Base-by-base conservation (phyloP, 2,329 filamentous ascomycete species). In the Trichoderma sp. region DNA sequence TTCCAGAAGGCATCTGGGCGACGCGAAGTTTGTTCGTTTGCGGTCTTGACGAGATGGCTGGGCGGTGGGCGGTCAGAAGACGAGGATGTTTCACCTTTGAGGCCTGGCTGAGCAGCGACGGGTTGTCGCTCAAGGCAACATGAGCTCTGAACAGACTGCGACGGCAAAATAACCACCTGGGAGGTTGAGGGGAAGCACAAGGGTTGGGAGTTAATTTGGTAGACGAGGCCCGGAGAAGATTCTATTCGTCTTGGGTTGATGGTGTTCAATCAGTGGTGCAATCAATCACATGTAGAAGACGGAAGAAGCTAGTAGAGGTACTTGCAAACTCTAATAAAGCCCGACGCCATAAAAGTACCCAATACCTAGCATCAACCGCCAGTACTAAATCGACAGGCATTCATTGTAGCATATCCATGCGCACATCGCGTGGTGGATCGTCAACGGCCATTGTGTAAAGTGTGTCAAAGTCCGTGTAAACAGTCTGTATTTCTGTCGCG, bases 1-100 rank as follows among this genome's bases (percentile, higher is more conserved):
- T 68, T 62, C 57, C 59, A 68, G 59, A 61, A 57, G 40, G 65
- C 57, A 49, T 33, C 62, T 68, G 24, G 65, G 57, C 43, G 47
- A 55, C 65, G 53, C 14, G 24, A 43, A 7, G 52, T 43, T 56
- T 56, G 53, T 19, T 57, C 43, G 35, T 65, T 57, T 57, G 35
- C 62, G 49, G 61, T 11, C 47, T 47, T n/a, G 35, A 52, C 62
- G 52, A 47, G 62, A 27, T 33, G 24, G 47, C 56, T 60, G 21
- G 37, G 64, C 56, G 35, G 62, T 55, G 52, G 52, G n/a, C 16
- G 13, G 19, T 24, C 19, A 37, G 21, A 40, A 14, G 14, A 66
- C 29, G 33, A 19, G 16, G 27, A 31, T 21, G 64, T 67, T 35
- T 67, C 55, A 52, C 35, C 40, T 33, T 40, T 49, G 53, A 21